Conservation (phyloP, 1,284 basidiomycete species). For the Puccinia horiana region DNA sequence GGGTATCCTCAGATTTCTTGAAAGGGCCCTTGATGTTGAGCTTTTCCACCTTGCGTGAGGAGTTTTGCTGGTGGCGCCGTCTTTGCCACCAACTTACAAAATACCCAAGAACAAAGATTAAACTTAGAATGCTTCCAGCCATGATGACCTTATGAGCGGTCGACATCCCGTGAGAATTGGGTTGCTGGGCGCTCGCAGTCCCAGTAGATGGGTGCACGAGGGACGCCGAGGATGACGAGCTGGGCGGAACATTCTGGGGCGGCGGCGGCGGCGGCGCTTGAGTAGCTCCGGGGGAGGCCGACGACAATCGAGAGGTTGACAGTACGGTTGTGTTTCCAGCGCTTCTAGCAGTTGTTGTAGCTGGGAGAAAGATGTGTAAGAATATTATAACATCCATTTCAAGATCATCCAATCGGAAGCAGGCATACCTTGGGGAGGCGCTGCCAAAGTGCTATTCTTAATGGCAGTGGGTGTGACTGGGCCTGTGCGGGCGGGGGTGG, state of each 20-base stretch:
- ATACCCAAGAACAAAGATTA: background rate
- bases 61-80: background rate
- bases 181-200: background rate
- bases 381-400: background rate
- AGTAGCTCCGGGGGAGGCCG: background rate
- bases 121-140: background rate
- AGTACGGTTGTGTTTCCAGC: background rate
- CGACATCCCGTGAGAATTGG: background rate
- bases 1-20: conserved; percentile 5
- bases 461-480: background rate
- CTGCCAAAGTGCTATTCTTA: background rate
- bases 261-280: background rate
- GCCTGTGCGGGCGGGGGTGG: background rate
- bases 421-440: conserved; percentile 9
- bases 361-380: background rate
- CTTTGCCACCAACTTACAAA: conserved; percentile 14
- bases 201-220: background rate
- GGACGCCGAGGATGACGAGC: background rate
- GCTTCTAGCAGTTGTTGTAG: background rate
- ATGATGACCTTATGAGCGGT: background rate
- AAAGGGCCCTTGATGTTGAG: conserved; percentile 36
- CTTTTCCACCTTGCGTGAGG: conserved; percentile 21
- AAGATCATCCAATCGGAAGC: background rate
- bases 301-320: background rate
- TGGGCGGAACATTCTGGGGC: background rate